Percentiles rank a stretch among this genome's conserved stretches.
Evolutionary conservation across 2,329 filamentous ascomycete genomes (phyloP).

Genomic region (Nemania sp.): DNA sequence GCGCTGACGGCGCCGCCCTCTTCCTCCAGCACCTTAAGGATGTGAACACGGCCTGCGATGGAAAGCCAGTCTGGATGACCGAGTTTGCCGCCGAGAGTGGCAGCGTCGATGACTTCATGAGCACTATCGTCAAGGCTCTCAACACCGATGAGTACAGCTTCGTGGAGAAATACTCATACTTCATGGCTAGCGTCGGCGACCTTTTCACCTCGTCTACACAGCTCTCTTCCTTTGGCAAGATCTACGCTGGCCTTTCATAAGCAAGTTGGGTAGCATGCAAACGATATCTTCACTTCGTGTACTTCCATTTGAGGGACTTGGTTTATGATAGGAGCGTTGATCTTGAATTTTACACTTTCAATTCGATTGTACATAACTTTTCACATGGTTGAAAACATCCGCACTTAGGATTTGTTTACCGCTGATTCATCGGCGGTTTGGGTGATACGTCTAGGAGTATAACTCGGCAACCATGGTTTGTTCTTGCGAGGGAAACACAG

Average conservation of each 20-base stretch:
- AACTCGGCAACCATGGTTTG: constrained; percentile 16
- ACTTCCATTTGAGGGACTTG: constrained; percentile 13
- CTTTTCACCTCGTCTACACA: constrained; percentile 46
- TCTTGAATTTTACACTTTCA: constrained; percentile 16
- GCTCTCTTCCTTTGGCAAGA: constrained; percentile 53
- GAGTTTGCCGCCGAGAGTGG: constrained; percentile 62
- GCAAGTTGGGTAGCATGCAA: constrained; percentile 1
- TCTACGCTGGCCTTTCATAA: constrained; percentile 50
- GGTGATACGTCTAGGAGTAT: neutral
- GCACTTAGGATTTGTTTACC: constrained; percentile 1
- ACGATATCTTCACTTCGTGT: constrained; percentile 27
- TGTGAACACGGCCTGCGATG: constrained; percentile 50
- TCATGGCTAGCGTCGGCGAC: constrained; percentile 51
- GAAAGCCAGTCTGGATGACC: constrained; percentile 63
- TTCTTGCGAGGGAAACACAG: constrained; percentile 10
- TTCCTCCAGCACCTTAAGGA: constrained; percentile 59
- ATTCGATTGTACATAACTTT: constrained; percentile 31
- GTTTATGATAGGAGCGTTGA: constrained; percentile 15
- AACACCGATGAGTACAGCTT: constrained; percentile 51
- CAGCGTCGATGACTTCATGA: constrained; percentile 53
- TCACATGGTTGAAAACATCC: constrained; percentile 19
- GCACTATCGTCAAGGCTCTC: constrained; percentile 51
- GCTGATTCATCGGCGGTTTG: neutral
- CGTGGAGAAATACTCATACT: constrained; percentile 61
- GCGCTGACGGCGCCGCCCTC: constrained; percentile 45